phyloP scores from a whole-genome alignment of 2,329 filamentous ascomycete genomes.

The Ophiosphaerella narmari region DNA sequence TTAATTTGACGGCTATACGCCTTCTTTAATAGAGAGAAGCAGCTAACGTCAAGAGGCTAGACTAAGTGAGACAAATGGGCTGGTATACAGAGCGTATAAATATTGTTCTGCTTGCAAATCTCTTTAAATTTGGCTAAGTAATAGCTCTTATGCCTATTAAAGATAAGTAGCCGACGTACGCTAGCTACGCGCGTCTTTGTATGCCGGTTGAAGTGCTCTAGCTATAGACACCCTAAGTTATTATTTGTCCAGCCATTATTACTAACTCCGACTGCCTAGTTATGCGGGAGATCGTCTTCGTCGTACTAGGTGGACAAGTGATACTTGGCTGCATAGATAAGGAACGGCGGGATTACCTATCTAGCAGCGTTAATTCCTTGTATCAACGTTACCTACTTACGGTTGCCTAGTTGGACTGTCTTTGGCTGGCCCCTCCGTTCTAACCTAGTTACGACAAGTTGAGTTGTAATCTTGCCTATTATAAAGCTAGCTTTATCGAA shows the following conservation, averaged over 20 bases:
- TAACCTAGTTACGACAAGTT: not conserved
- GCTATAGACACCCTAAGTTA: slow-evolving; percentile 37
- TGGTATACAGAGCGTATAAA: no score
- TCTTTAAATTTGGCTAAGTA: slow-evolving; percentile 35
- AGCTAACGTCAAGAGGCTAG: no score
- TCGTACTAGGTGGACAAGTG: slow-evolving; percentile 4
- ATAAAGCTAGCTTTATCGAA: not conserved
- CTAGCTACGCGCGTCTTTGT: slow-evolving; percentile 28
- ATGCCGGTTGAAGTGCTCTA: slow-evolving; percentile 40
- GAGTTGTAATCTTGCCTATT: not conserved
- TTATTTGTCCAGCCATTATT: slow-evolving; percentile 43
- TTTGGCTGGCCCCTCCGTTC: not conserved
- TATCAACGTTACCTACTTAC: not conserved
- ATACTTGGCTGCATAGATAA: slow-evolving; percentile 8
- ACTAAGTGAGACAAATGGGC: no score
- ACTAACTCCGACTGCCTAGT: slow-evolving; percentile 23
- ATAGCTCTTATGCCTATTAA: slow-evolving; percentile 46
- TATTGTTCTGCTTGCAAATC: no score
- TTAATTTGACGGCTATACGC: slow-evolving; percentile 6
- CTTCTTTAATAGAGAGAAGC: no score
- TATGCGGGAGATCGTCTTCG: not conserved
- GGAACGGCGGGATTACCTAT: slow-evolving; percentile 3
- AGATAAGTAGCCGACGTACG: slow-evolving; percentile 43
- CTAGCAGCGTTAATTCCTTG: slow-evolving; percentile 2
- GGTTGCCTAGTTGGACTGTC: not conserved